Conservation (phyloP, 345 rosid species). For the Aquilaria malaccensis region DNA sequence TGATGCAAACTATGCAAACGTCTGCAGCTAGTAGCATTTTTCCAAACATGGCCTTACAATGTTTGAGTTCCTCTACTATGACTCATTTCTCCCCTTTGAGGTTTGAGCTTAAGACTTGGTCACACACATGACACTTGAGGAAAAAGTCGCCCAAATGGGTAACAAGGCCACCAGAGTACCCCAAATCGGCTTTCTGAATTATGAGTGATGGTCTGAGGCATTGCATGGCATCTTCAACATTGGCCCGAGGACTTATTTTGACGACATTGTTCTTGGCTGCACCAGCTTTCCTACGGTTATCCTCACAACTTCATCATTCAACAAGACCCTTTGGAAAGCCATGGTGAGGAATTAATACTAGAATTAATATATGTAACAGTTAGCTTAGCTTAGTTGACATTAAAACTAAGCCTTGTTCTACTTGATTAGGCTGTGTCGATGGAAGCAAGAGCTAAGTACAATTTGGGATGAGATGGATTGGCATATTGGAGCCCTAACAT, state of each 20-base stretch:
- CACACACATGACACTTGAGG: constrained; percentile 20
- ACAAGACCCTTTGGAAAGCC: constrained; percentile 30
- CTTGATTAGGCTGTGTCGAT: constrained; percentile 11
- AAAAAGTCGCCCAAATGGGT: constrained; percentile 30
- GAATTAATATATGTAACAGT: not conserved
- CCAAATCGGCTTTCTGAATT: constrained; percentile 27
- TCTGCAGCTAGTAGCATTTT: too few species aligned
- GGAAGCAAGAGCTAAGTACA: constrained; percentile 20
- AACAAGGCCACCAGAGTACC: constrained; percentile 18
- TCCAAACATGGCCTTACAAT: too few species aligned
- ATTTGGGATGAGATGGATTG: constrained; percentile 15
- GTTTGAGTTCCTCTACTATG: constrained; percentile 15
- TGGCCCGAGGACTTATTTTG: constrained; percentile 27
- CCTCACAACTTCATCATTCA: constrained; percentile 28
- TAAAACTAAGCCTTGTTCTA: too few species aligned
- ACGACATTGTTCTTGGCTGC: constrained; percentile 23
- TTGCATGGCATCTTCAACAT: constrained; percentile 32
- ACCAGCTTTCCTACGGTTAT: constrained; percentile 42
- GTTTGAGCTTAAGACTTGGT: constrained; percentile 30
- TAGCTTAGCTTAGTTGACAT: too few species aligned
- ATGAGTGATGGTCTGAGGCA: constrained; percentile 50
- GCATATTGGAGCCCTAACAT: constrained; percentile 23
- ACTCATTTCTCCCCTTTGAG: constrained; percentile 18
- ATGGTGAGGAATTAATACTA: constrained; percentile 30
- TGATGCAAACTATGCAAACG: too few species aligned